Evolutionary conservation across 805 yeast species (phyloP).

Genomic region (Candida patagonica): DNA sequence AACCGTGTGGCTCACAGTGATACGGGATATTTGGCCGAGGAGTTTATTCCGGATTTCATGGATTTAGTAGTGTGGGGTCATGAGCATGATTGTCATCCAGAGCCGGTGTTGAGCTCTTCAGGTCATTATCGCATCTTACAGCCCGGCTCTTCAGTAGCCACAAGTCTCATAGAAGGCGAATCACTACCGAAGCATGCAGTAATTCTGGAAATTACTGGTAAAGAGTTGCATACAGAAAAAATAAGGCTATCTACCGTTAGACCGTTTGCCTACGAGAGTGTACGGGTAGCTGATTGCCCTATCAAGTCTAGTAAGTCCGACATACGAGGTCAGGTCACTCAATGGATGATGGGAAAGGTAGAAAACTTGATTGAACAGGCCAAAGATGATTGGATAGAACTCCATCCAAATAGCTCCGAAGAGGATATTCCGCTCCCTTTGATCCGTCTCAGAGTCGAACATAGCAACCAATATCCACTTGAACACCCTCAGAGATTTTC

Average conservation of each 20-base stretch:
- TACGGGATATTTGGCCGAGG: conserved; percentile 78
- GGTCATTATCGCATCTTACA: conserved; percentile 72
- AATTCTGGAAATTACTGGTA: conserved; percentile 54
- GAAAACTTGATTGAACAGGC: conserved; percentile 60
- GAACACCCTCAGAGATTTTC: conserved; percentile 87
- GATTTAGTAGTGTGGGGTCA: conserved; percentile 95
- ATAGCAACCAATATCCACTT: conserved; percentile 82
- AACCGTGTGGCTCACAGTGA: conserved; percentile 73
- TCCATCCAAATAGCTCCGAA: conserved; percentile 19
- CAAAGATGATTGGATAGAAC: conserved; percentile 36
- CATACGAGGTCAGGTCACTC: conserved; percentile 49
- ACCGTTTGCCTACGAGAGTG: conserved; percentile 69
- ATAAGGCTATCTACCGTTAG: conserved; percentile 63
- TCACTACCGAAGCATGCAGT: conserved; percentile 66
- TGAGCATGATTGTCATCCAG: conserved; percentile 87
- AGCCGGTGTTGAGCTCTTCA: conserved; percentile 43
- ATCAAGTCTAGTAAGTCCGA: conserved; percentile 45
- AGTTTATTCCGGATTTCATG: conserved; percentile 68
- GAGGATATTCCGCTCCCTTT: conserved; percentile 67
- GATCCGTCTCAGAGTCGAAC: conserved; percentile 75
- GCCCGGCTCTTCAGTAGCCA: conserved; percentile 92
- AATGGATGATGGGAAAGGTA: conserved; percentile 53
- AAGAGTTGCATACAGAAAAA: conserved; percentile 46
- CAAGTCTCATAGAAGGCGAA: conserved; percentile 82
- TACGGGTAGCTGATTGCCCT: conserved; percentile 44